Percentiles rank a stretch among this genome's conserved stretches.
Evolutionary conservation across 176 grass and related monocot species (phyloP).

Genomic region (Musa troglodytarum): DNA sequence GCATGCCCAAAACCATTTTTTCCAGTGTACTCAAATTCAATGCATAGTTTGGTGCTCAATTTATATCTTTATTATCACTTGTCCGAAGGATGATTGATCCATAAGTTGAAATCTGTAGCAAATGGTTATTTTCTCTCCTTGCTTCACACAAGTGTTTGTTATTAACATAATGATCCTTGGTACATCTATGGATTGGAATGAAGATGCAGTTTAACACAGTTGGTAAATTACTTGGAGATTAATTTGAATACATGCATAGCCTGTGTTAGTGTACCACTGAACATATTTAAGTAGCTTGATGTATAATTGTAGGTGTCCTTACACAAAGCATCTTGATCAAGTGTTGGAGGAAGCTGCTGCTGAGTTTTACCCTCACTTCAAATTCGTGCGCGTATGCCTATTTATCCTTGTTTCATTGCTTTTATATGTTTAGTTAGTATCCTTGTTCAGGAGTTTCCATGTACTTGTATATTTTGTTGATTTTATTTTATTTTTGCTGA

Average conservation of each 20-base stretch:
- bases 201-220: neutral
- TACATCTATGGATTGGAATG: neutral
- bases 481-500: no score
- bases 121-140: neutral
- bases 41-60: neutral
- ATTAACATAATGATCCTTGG: neutral
- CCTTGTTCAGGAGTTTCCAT: neutral
- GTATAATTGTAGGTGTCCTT: constrained; percentile 47
- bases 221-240: neutral
- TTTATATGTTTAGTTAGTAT: neutral
- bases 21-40: neutral
- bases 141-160: neutral
- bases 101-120: neutral
- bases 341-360: constrained; percentile 83
- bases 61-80: neutral
- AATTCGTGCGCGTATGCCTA: constrained; percentile 64
- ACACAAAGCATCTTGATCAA: constrained; percentile 77
- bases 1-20: neutral
- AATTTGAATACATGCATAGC: neutral
- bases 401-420: neutral
- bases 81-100: neutral
- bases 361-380: constrained; percentile 66
- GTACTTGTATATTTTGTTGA: neutral
- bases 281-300: neutral
- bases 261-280: neutral